Conservation (phyloP, 805 yeast species). For the Crinitomyces ghanaensis region DNA sequence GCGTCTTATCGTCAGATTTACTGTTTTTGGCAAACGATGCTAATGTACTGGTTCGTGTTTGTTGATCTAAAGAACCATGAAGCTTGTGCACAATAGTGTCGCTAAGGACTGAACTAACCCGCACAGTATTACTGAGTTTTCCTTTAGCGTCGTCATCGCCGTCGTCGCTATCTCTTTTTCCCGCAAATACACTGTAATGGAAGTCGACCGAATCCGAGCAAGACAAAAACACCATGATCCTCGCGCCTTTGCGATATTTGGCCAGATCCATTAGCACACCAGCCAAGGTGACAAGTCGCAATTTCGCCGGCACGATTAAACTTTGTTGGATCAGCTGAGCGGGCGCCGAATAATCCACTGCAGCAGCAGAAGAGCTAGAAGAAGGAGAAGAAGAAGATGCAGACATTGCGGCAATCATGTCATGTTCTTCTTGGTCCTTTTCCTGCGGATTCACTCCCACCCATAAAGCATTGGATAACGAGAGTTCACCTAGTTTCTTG, state of each 20-base stretch:
- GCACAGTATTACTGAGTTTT: slow-evolving; percentile 28
- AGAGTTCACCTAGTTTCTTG: slow-evolving; percentile 64
- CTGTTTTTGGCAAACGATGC: slow-evolving; percentile 35
- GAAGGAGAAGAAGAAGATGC: too few relatives aligned
- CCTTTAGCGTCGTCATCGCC: slow-evolving; percentile 22
- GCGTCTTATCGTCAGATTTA: slow-evolving; percentile 25
- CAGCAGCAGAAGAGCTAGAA: slow-evolving; percentile 9
- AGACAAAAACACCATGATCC: slow-evolving; percentile 66
- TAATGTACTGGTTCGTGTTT: slow-evolving; percentile 66
- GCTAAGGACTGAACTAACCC: slow-evolving; percentile 44
- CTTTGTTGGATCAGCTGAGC: slow-evolving; percentile 78
- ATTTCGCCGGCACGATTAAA: slow-evolving; percentile 83
- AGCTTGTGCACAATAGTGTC: slow-evolving; percentile 48
- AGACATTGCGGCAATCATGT: too few relatives aligned
- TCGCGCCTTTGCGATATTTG: slow-evolving; percentile 18
- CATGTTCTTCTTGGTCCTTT: slow-evolving; percentile 26
- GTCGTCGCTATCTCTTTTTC: slow-evolving; percentile 25
- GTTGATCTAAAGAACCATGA: slow-evolving; percentile 88
- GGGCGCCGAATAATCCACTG: slow-evolving; percentile 47
- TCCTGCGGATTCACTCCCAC: slow-evolving; percentile 32
- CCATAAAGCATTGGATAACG: slow-evolving; percentile 64
- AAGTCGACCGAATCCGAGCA: slow-evolving; percentile 96
- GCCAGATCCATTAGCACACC: slow-evolving; percentile 42
- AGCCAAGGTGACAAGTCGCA: slow-evolving; percentile 71
- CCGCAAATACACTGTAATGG: slow-evolving; percentile 61